Base-by-base conservation (phyloP, 768 basidiomycete genomes). In the Termitomyces bulborhizus region DNA sequence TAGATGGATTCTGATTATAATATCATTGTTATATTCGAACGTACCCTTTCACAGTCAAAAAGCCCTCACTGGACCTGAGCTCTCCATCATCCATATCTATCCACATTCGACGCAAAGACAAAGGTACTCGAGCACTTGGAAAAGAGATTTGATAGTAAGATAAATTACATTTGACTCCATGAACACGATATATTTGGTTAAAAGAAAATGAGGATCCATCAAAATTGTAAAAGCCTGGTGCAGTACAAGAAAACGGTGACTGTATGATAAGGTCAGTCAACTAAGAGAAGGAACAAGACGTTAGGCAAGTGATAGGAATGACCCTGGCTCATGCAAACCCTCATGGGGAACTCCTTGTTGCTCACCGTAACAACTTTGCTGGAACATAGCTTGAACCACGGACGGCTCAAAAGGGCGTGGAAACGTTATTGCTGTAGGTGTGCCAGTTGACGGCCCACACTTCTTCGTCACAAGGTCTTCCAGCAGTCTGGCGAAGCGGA, bases 401-500 rank as follows among this genome's bases (percentile, higher is more conserved):
- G 61, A 53, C 6, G 66, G 62, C 48, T 73, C 72, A 4, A 65
- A 49, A 6, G 71, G 68, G 31, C 69, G 71, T 37, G 73, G 68
- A 60, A 73, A 73, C 2, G 69, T 65, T 34, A 71, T 68, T 36
- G 67, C 66, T 11, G 66, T 56, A 29, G 67, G 63, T 27, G 65
- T 55, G 42, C 65, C 64, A 42, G 65, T 57, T 46, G 64, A 55
- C 6, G 68, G 65, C 8, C 73, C 74, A 58, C 74, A 77, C 39
- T 57, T 69, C 51, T 73, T 72, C 1, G 64, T 49, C 21, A 79
- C 70, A 27, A 77, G 66, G 50, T 81, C 79, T 57, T 78, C 73
- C 32, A 86, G 64, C 78, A 85, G 80, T 68, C 75, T 78, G 4
- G 77, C 75, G 62, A 80, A 83, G 27, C 82, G 78, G 51, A 79